A percentile compares a stretch with the other conserved stretches of the same genome.
Evolutionary conservation across 108 stramenopile genomes (phyloP).

Genomic region (Mayamaea pseudoterrestris): DNA sequence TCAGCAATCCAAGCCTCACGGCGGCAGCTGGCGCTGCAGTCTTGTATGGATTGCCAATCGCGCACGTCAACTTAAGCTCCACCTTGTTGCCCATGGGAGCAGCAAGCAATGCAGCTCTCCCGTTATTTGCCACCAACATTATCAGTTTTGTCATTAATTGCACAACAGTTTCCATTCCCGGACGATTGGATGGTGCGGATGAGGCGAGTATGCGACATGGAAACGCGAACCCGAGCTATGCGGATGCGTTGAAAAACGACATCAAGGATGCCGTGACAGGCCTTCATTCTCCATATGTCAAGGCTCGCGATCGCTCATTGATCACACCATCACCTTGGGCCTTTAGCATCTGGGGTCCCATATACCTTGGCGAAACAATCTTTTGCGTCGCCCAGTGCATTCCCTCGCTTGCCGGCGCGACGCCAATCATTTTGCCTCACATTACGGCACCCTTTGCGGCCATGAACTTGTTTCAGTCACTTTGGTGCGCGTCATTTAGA

Average conservation of each 20-base stretch:
- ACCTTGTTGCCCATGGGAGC: no score
- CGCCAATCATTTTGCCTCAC: slow-evolving; percentile 22
- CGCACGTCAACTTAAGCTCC: no score
- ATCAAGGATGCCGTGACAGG: no score
- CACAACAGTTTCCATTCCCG: slow-evolving; percentile 38
- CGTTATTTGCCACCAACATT: slow-evolving; percentile 12
- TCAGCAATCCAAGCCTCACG: no score
- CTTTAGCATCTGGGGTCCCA: slow-evolving; percentile 69
- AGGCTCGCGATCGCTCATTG: slow-evolving; percentile 21
- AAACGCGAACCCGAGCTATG: not conserved
- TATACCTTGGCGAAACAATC: slow-evolving; percentile 54
- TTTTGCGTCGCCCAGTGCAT: slow-evolving; percentile 29
- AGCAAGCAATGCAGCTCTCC: no score
- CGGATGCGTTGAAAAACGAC: no score
- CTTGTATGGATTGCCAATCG: no score
- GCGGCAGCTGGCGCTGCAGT: no score
- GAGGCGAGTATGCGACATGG: slow-evolving; percentile 25
- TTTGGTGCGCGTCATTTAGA: slow-evolving; percentile 66
- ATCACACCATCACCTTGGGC: slow-evolving; percentile 64
- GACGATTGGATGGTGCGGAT: slow-evolving; percentile 42
- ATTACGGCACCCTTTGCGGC: slow-evolving; percentile 39
- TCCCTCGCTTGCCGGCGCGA: slow-evolving; percentile 11
- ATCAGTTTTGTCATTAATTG: slow-evolving; percentile 33
- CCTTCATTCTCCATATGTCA: no score
- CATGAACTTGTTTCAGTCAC: slow-evolving; percentile 42